Evolutionary conservation across 208 protist genomes (phyloP).

Genomic region (Leishmania aethiopica): DNA sequence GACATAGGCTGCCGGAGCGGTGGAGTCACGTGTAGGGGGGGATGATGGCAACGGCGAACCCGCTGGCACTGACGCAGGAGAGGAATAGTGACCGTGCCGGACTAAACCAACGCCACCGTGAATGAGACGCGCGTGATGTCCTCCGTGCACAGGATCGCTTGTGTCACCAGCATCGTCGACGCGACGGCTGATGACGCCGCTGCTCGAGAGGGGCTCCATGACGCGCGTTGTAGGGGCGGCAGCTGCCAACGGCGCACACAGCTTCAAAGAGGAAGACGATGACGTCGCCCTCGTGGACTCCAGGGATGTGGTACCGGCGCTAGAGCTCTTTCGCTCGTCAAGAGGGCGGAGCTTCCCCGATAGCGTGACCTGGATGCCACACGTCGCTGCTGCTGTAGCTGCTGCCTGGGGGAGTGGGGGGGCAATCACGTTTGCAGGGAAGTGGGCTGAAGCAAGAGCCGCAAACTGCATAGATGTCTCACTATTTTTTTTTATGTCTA

Average conservation of each 20-base stretch:
- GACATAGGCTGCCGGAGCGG: not conserved
- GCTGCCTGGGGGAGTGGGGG: not conserved
- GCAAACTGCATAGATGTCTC: not conserved
- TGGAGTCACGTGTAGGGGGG: not conserved
- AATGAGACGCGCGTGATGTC: too few species aligned
- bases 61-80: not conserved
- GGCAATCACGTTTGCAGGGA: not conserved
- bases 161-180: not conserved
- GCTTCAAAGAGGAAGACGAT: not conserved
- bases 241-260: not conserved
- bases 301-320: not conserved
- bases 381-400: not conserved
- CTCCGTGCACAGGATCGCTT: not conserved
- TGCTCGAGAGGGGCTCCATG: not conserved
- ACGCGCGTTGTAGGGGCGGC: too few species aligned
- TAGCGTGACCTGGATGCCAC: not conserved
- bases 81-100: not conserved
- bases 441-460: not conserved
- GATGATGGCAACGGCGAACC: not conserved
- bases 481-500: not conserved
- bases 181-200: not conserved
- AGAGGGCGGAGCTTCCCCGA: not conserved
- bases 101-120: not conserved
- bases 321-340: constrained; percentile 1
- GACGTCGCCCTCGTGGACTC: not conserved